Evolutionary conservation across 1,284 basidiomycete genomes (phyloP).

Genomic region (Grifola frondosa): DNA sequence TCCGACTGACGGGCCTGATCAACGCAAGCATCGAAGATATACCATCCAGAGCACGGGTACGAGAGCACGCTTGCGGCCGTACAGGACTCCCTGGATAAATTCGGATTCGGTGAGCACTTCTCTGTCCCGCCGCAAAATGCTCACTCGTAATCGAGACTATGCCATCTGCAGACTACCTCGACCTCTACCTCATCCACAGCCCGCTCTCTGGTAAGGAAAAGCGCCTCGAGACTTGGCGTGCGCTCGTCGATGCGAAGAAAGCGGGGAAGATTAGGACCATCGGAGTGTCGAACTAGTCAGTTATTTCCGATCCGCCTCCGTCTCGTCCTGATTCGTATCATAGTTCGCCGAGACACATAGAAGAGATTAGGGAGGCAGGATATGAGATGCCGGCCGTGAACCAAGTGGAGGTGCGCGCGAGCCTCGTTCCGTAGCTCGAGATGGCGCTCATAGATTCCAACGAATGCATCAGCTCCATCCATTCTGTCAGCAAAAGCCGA

Average conservation of each 20-base stretch:
- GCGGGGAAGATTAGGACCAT: conserved; percentile 53
- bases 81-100: conserved; percentile 21
- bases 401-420: conserved; percentile 66
- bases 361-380: conserved; percentile 66
- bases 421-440: neutral
- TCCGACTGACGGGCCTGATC: too few species aligned
- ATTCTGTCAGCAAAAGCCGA: conserved; percentile 77
- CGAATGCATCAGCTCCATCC: conserved; percentile 65
- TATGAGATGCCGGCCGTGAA: conserved; percentile 72
- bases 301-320: neutral
- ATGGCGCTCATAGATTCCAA: neutral
- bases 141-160: conserved; percentile 7
- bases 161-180: conserved; percentile 44
- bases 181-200: conserved; percentile 60
- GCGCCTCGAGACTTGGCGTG: conserved; percentile 47
- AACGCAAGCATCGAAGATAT: conserved; percentile 21
- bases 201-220: conserved; percentile 42
- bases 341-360: conserved; percentile 61
- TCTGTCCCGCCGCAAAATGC: neutral
- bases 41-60: conserved; percentile 26
- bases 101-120: conserved; percentile 15
- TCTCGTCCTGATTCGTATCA: conserved; percentile 38
- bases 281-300: conserved; percentile 67
- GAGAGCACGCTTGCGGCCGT: conserved; percentile 21
- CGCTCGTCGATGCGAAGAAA: conserved; percentile 42